Evolutionary conservation across 768 basidiomycete genomes (phyloP).

Genomic region (Glaciozyma martinii): DNA sequence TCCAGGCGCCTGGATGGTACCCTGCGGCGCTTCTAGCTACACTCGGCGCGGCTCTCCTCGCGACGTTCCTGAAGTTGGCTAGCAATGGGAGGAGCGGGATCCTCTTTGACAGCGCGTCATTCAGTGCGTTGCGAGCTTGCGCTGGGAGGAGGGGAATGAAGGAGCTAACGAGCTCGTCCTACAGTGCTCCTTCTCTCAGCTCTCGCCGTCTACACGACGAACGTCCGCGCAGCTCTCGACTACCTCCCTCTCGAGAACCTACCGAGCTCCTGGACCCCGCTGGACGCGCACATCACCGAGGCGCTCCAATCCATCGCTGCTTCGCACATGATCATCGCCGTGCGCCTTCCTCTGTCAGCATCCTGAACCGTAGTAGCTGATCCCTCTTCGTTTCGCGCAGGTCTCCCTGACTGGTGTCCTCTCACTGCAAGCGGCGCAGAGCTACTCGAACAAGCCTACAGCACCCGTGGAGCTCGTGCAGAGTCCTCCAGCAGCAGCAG

Average conservation of each 20-base stretch:
- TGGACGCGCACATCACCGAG: not conserved
- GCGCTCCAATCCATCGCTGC: not conserved
- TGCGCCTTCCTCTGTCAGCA: not conserved
- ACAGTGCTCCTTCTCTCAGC: constrained; percentile 27
- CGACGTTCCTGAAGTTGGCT: not conserved
- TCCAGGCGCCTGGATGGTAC: not conserved
- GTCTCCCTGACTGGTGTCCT: constrained; percentile 26
- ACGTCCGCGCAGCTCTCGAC: constrained; percentile 24
- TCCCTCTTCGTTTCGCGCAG: not conserved
- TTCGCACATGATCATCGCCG: constrained; percentile 27
- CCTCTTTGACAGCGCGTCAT: not conserved
- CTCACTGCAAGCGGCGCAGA: constrained; percentile 24
- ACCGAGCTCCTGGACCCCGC: not conserved
- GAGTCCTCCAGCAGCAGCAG: not conserved
- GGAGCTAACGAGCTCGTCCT: not conserved
- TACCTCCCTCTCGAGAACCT: constrained; percentile 22
- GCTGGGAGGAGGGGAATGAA: no score
- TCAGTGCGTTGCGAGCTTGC: not conserved
- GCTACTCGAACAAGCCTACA: not conserved
- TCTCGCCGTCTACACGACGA: constrained; percentile 20
- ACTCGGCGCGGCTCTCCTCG: not conserved
- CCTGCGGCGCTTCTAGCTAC: not conserved
- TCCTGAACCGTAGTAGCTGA: not conserved
- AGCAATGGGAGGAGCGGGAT: not conserved
- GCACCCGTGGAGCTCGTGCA: not conserved